Base-by-base conservation (phyloP, 2,329 filamentous ascomycete species). In the Knoxdaviesia capensis region DNA sequence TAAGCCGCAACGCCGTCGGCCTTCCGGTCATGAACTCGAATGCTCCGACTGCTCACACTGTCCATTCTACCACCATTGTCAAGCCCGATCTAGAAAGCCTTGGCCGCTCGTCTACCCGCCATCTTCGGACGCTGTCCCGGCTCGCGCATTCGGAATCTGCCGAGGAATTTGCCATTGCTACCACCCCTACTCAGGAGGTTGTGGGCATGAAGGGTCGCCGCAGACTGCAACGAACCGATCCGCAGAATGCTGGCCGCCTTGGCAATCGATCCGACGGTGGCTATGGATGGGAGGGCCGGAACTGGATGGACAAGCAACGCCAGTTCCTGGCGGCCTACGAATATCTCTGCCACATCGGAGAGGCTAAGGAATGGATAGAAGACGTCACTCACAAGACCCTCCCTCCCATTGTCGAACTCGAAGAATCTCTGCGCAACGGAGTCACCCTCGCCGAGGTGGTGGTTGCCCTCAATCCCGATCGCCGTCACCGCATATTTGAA, bases 281-380 rank as follows among this genome's bases (percentile, higher is more conserved):
- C 30, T 84, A 79, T 49, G 71, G 76, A 40, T 90, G 86, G 79
- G 75, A 83, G 48, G 77, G 78, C 20, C 74, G 82, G 40, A 93
- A 88, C 56, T 98, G 90, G 90, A 98, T 98, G 88, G 90, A 98
- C 58, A 90, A 93, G 56, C 88, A 98, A 56, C 75, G 90, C 30
- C 88, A 96, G 56, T 96, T 94, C 53, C 63, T 98, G 42, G 84
- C 93, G 58, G 90, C 90, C 6, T 98, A 98, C 55, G 90, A 98
- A 58, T 98, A 98, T 56, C 78, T 98, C 34, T 98, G 90, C 56
- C 90, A 98, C 55, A 96, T 98, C 49, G 90, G 90, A 56, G 90
- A 98, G 64, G 90, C 90, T 28, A 96, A 96, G 56, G 88, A 96
- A 59, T 98, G 90, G 90, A 94, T 98, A 49, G 90, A 98, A 54